Base-by-base conservation (phyloP, 2,329 filamentous ascomycete genomes). In the Fusarium foetens region DNA sequence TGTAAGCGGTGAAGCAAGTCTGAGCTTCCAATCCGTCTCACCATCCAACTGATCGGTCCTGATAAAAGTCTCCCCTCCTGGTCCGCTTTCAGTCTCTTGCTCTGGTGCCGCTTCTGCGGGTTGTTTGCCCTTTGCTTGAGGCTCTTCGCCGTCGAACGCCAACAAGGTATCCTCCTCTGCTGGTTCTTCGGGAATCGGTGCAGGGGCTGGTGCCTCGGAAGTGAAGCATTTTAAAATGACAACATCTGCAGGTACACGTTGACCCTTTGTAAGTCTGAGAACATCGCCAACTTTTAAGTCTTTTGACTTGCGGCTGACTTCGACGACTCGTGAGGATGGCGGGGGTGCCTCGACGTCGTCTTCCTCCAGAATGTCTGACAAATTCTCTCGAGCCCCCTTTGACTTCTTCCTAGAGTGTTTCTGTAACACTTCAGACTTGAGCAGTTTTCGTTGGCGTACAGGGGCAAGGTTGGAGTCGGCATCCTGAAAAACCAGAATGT, bases 11-110 rank as follows among this genome's bases (percentile, higher is more conserved):
- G 94, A 96, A 3, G 96, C 94, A 39, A 98, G 82, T 35, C 97
- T 91, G 63, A 99, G 85, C 83, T 99, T 99, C 97, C 96, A 99
- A 79, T 99, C 96, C 1, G 96, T 99, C 83, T 99, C 96, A 75
- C 96, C 96, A 78, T 99, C 96, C 14, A 99, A 87, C 79, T 99
- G 96, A 81, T 99, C 96, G 4, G 97, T 99, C 67, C 96, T 90
- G 78, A 99, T 98, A 78, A 99, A 99, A 0, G 95, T 95, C 82
- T 99, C 97, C 33, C 94, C 94, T 31, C 87, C 86, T n/a, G 87
- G 82, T 23, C 83, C 82, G 52, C 77, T 80, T 41, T 82, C 81
- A 5, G 75, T 71, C 51, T 80, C 76, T 39, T 76, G 71, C 35
- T 77, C 73, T 5, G 62, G 48, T 5, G 74, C 29, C 16, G 78